Evolutionary conservation across 1,284 basidiomycete genomes (phyloP), one percentile per base, ranked within the genome.

Genomic region (Leucoagaricus sp.): DNA sequence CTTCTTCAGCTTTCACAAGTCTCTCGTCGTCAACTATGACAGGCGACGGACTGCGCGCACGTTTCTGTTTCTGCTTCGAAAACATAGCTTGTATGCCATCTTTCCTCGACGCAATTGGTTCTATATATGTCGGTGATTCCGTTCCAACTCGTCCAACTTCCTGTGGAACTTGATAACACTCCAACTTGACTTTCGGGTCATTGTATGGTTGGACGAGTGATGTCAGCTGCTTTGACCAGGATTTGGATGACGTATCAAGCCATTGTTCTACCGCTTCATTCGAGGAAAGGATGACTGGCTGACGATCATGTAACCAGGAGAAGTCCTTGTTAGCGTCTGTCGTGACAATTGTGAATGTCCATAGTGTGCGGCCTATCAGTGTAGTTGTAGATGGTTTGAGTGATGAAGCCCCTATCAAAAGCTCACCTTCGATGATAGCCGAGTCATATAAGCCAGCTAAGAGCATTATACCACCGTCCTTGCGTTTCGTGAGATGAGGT

Each of bases 81-180:
- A 95, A 97, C 84, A 96, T 90, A 6, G 90, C 89, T 67, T 89
- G 81, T 60, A 98, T 94, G 2, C 94, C 94, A 64, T 96, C 95
- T 65, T 90, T 92, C 33, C 95, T 80, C 55, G 83, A 75, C 4
- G 84, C 75, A 17, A 97, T 73, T 0, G 95, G 94, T 62, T 92
- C 79, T 48, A 98, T 87, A 69, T 93, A 96, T 1, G 85, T 83
- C 1, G 87, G 73, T 5, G 91, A 92, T 65, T 96, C 91, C 2
- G 78, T 86, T 5, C 94, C 93, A 2, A 97, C 89, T 73, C 91
- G 96, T 0, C 95, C 95, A 0, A 98, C 88, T 75, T 97, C 94
- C 59, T 84, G 85, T 0, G 93, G 91, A 0, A 98, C 96, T 55
- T 86, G 84, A 68, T 96, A 98, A 64, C 89, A 93, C 58, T 89